These are phyloP conservation scores for Penicillium verhagenii DNA, from an alignment of 495 filamentous ascomycete species.

Conservation along the genomic window DNA sequence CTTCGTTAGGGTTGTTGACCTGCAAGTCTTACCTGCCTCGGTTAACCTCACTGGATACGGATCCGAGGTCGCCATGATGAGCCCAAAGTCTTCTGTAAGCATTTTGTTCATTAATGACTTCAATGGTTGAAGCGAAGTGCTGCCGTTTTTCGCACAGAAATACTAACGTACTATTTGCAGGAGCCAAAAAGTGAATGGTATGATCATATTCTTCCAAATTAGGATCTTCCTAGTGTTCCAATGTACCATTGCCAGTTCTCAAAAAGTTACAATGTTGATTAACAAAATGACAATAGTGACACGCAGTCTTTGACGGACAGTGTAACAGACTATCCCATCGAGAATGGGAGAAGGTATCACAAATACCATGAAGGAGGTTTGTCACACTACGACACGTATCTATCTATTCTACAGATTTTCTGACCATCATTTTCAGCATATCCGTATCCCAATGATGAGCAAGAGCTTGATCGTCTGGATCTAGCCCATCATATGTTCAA, in stretches of 20 bases:
- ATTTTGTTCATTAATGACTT: neutral
- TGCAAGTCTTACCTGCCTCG: constrained; percentile 7
- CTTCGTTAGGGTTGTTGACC: constrained; percentile 16
- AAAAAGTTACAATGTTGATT: neutral
- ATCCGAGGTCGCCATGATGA: constrained; percentile 16
- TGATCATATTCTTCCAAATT: neutral
- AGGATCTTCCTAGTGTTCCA: neutral
- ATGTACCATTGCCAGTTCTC: no score
- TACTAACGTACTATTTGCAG: constrained; percentile 28
- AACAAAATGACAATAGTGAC: constrained; percentile 30
- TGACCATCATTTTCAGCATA: constrained; percentile 37
- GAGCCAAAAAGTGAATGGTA: constrained; percentile 25
- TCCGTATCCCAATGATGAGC: constrained; percentile 57
- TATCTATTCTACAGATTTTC: neutral
- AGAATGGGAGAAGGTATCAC: constrained; percentile 58
- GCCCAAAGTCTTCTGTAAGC: constrained; percentile 25
- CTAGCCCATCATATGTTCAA: constrained; percentile 62
- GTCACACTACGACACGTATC: constrained; percentile 10
- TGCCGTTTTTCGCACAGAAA: neutral
- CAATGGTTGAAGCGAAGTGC: neutral
- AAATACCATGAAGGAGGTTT: constrained; percentile 56
- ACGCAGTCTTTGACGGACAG: constrained; percentile 52
- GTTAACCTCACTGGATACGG: constrained; percentile 7
- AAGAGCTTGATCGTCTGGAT: constrained; percentile 55
- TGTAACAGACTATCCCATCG: constrained; percentile 51